Evolutionary conservation across 805 yeast species (phyloP), one percentile per base, ranked within the genome.

Genomic region (Candida boleticola): DNA sequence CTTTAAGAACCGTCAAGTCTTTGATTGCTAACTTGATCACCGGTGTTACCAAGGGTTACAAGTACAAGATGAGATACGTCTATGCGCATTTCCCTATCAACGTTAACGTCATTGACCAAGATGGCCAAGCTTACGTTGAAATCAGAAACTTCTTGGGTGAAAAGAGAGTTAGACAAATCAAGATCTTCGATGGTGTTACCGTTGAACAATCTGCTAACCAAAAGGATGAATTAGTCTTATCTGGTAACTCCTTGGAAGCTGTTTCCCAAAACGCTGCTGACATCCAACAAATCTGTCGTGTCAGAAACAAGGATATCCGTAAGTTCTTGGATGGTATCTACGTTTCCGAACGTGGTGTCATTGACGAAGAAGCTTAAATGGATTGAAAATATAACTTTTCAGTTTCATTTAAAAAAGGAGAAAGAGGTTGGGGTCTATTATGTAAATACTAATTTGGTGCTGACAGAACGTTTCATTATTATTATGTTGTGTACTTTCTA

Each of bases 31-130:
- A 93, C 87, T 76, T 93, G 83, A 74, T 93, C 77, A 87, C 86
- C 59, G 99, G 99, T 86, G 99, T 93, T 71, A 93, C 99, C 73
- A 83, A 83, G 80, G 99, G 98, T 76, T 92, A 77, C 95, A 83
- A 87, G 79, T 93, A 93, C 93, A 93, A 93, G 87, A 85, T 93
- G 97, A 89, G 98, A 83, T 90, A 89, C 75, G 99, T 93, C 55
- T 95, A 92, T 72, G 99, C 99, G 84, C 99, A 93, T 88, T 93
- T 93, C 96, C 99, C 99, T 74, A 93, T 95, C 78, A 93, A 93
- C 78, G 97, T 93, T 60, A 92, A 90, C 81, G 73, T 89, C 58
- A 70, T 86, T 68, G 88, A 86, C 56, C 77, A 79, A 64, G 92
- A 92, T 46, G 88, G 86, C 59, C 61, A 69, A 41, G 74, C 79